Evolutionary conservation across 176 grass and related monocot species (phyloP), one percentile per base, ranked within the genome.

Genomic region (Triticum turgidum): DNA sequence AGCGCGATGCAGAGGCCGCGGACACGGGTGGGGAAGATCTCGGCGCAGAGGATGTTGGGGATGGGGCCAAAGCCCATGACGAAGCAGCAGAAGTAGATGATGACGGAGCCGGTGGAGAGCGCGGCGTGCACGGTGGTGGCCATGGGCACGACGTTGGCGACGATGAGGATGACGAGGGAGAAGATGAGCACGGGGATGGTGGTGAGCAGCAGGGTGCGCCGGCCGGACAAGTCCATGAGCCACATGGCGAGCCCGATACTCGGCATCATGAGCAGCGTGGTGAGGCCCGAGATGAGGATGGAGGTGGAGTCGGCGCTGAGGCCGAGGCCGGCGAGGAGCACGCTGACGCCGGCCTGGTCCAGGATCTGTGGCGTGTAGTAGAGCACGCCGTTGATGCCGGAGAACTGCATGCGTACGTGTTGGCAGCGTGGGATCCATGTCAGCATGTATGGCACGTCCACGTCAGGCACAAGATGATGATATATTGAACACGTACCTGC

Each of bases 331-430:
- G 86, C 9, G 2, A 92, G 86, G 2, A 95, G 91, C 24, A 95
- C 95, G 37, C 84, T 91, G 14, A 98, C 96, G 3, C 93, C 96
- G 1, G 93, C 96, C 82, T 98, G 96, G 56, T 95, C 88, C 1
- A 95, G 86, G 65, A 98, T 98, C 81, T 98, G 96, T 0, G 96
- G 96, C 0, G 96, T 98, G 91, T 98, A 98, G 81, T 95, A 98
- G 4, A 98, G 76, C 51, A 98, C 95, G 8, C 93, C 95, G 2
- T 95, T 98, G 63, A 98, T 98, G 39, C 96, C 96, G 0, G 96
- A 92, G 62, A 98, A 95, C 93, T 98, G 21, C 10, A 44, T 13
- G 25, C 0, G 1, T 29, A 2, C 29, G 7, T 59, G 54, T 59
- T 21, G 2, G 54, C 54, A 59, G 3, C 51, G 7, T 21, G 18